Evolutionary conservation across 768 basidiomycete genomes (phyloP).

Genomic region (Coprinopsis sp.): DNA sequence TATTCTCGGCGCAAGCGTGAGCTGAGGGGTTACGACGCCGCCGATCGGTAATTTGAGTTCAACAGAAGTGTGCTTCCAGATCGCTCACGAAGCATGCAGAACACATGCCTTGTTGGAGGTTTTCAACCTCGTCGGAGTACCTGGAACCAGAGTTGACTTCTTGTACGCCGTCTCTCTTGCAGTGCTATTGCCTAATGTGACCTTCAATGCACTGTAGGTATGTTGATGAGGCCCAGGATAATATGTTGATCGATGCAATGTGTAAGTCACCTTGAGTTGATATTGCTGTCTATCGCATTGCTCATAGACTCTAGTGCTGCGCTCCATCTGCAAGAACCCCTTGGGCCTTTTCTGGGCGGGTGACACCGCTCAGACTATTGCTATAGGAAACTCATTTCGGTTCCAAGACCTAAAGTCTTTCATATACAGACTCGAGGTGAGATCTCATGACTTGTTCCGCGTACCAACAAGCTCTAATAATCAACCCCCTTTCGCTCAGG

Average conservation of each 20-base stretch:
- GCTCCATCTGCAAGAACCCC: slow-evolving; percentile 55
- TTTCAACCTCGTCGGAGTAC: slow-evolving; percentile 27
- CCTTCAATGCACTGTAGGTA: slow-evolving; percentile 37
- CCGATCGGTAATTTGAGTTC: slow-evolving; percentile 45
- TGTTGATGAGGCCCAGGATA: slow-evolving; percentile 72
- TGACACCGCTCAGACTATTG: slow-evolving; percentile 76
- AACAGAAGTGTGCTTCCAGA: neutral
- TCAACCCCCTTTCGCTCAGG: slow-evolving; percentile 5
- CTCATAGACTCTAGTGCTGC: slow-evolving; percentile 42
- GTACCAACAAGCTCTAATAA: neutral
- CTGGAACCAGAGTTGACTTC: slow-evolving; percentile 46
- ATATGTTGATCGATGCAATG: slow-evolving; percentile 58
- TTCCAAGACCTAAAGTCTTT: slow-evolving; percentile 72
- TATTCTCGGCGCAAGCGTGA: slow-evolving; percentile 46
- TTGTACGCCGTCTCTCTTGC: slow-evolving; percentile 34
- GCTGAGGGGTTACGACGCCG: slow-evolving; percentile 45
- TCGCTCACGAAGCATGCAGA: slow-evolving; percentile 24
- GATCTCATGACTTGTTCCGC: slow-evolving; percentile 6
- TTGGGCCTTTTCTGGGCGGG: slow-evolving; percentile 79
- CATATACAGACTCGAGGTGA: slow-evolving; percentile 56
- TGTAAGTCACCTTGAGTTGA: slow-evolving; percentile 30
- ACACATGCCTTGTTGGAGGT: slow-evolving; percentile 45
- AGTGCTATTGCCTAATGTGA: neutral
- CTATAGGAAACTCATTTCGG: slow-evolving; percentile 65
- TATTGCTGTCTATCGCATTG: neutral